These are phyloP conservation scores for Crithidia bombi DNA, from an alignment of 208 protist genomes.

Conservation along the genomic window DNA sequence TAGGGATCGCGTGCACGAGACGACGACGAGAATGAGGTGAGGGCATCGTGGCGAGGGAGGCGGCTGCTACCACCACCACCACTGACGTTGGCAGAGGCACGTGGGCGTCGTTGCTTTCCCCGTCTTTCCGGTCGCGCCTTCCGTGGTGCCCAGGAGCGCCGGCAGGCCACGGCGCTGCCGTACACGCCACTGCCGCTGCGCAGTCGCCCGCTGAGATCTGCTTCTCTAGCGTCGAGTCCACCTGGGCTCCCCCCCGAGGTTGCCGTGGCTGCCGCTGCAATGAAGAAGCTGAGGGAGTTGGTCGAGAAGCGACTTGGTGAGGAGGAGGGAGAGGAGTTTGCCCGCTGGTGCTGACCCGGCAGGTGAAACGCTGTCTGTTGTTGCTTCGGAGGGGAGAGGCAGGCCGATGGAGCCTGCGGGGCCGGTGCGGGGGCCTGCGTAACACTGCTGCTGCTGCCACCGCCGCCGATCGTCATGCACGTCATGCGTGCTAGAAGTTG, in stretches of 20 bases:
- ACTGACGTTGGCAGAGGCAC: constrained; percentile 5
- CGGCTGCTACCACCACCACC: constrained; percentile 2
- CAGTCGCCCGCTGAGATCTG: neutral
- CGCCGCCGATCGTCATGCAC: constrained; percentile 8
- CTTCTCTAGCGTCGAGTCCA: neutral
- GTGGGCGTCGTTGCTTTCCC: neutral
- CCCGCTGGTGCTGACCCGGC: no score
- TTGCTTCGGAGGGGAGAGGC: neutral
- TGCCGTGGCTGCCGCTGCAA: neutral
- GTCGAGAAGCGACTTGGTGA: constrained; percentile 23
- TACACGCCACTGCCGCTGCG: constrained; percentile 23
- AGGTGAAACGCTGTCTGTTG: neutral
- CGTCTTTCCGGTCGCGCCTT: constrained; percentile 15
- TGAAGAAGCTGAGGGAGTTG: constrained; percentile 31
- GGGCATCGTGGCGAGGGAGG: neutral
- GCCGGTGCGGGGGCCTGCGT: neutral
- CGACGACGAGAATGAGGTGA: neutral
- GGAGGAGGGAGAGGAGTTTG: constrained; percentile 8
- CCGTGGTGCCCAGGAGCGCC: constrained; percentile 33
- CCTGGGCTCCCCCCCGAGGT: neutral
- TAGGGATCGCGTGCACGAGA: neutral
- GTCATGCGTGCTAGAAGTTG: constrained; percentile 32
- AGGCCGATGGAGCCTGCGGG: neutral
- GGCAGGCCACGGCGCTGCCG: constrained; percentile 26
- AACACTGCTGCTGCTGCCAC: neutral